These are phyloP conservation scores for Peronospora destructor DNA, from an alignment of 352 stramenopile species.

Conservation along the genomic window DNA sequence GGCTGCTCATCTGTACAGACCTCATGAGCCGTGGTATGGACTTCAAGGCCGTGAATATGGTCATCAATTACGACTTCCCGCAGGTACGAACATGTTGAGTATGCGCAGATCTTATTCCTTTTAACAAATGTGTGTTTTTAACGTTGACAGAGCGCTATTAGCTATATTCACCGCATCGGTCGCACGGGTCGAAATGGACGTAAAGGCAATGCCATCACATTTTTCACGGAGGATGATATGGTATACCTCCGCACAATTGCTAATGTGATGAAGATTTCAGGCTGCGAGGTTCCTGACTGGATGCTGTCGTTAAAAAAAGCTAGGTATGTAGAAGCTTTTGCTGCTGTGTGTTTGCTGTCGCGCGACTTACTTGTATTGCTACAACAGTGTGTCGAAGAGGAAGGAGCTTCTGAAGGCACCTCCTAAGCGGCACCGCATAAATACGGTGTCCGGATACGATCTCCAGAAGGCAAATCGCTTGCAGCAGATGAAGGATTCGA, in stretches of 20 bases:
- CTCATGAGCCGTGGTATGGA: slow-evolving; percentile 98
- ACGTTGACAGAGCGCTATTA: slow-evolving; percentile 61
- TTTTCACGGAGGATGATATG: slow-evolving; percentile 97
- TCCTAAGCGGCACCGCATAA: slow-evolving; percentile 64
- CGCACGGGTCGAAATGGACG: slow-evolving; percentile 90
- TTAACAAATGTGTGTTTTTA: slow-evolving; percentile 6
- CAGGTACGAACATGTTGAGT: slow-evolving; percentile 35
- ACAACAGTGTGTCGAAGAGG: slow-evolving; percentile 47
- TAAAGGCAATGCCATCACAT: slow-evolving; percentile 92
- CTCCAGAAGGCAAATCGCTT: slow-evolving; percentile 76
- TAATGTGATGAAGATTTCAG: slow-evolving; percentile 98
- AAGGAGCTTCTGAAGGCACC: slow-evolving; percentile 81
- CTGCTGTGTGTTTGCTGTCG: slow-evolving; percentile 1
- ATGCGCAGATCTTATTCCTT: background rate
- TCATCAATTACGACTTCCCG: slow-evolving; percentile 99
- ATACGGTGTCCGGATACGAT: slow-evolving; percentile 82
- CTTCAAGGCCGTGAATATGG: slow-evolving; percentile 98
- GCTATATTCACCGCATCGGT: slow-evolving; percentile 97
- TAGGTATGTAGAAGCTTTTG: slow-evolving; percentile 35
- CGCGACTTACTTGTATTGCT: slow-evolving; percentile 5
- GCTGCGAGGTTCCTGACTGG: slow-evolving; percentile 96
- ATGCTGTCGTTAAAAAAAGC: slow-evolving; percentile 95
- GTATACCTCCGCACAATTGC: slow-evolving; percentile 92
- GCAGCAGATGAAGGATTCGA: slow-evolving; percentile 44
- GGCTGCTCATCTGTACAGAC: slow-evolving; percentile 99